Evolutionary conservation across 495 filamentous ascomycete species (phyloP), one percentile per base, ranked within the genome.

Genomic region (Daldinia loculata): DNA sequence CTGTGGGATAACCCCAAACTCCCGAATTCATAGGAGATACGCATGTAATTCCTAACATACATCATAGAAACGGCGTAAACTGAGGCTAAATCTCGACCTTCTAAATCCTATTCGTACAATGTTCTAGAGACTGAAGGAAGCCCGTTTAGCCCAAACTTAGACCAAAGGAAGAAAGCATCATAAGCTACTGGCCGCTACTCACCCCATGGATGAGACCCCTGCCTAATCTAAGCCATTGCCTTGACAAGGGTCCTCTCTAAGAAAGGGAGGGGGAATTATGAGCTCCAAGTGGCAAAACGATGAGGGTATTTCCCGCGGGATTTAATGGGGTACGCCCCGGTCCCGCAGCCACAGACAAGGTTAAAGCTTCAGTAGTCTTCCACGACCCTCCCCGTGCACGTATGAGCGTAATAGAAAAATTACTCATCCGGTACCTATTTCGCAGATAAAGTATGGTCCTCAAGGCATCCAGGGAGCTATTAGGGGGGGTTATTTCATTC

Each of bases 241-340:
- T 22, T 14, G 22, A 51, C 36, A 43, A 67, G 56, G 45, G 27
- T 32, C 6, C 3, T 32, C 17, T 52, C 5, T 55, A 14, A n/a
- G 22, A 45, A 32, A 61, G 53, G 39, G 34, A 41, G 57, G 38
- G 50, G 14, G 63, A 51, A 48, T 52, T 32, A 56, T 39, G 29
- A 50, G 61, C 27, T 26, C 9, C 17, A 34, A 27, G 66, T 69
- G 59, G 43, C 66, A 50, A 50, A 50, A 19, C 48, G 41, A 59
- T 51, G 29, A 60, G 38, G 67, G 51, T 39, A 63, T 26, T 45
- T 36, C 27, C 6, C 50, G 24, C 43, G 43, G 17, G 34, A 38
- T 64, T 59, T 34, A 36, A 59, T 15, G 55, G 32, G 36, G 39
- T 19, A 30, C 56, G 36, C 61, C 67, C 55, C 61, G 38, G 67